Base-by-base conservation (phyloP, 2,329 filamentous ascomycete species). In the Neonectria ditissima region DNA sequence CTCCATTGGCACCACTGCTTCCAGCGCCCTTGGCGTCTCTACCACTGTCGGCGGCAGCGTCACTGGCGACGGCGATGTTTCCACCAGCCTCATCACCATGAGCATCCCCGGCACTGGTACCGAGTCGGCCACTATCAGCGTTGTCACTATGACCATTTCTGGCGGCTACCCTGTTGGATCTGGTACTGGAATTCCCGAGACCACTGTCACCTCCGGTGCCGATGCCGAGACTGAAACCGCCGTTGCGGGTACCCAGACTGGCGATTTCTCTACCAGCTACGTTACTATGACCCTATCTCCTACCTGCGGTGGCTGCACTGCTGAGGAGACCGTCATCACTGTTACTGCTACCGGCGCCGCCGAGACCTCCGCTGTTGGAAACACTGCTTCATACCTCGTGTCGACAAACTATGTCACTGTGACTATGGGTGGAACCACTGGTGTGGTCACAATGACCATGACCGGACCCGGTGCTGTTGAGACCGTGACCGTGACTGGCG, bases 391-490 rank as follows among this genome's bases (percentile, higher is more conserved):
- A 18, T 30, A 47, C 2, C 41, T 45, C 16, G 59, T 57, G 5
- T 55, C 66, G 11, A 65, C 69, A 37, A 64, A 60, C 55, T 53
- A 63, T 10, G 55, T 73, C 20, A 69, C 67, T 20, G 52, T 63
- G 16, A 67, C 65, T 2, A 34, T 69, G 30, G 57, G 60, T 22
- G 60, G 53, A 44, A 52, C 45, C 34, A 65, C 65, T 32, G 65
- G 63, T 9, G 50, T 65, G 26, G 51, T 68, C 37, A 71, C 70
- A 41, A 45, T 67, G 45, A 71, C 70, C 1, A 26, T 67, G 30
- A 73, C 62, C 7, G 53, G 44, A 11, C 24, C 50, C 14, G 37
- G 30, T 4, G 59, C 26, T 2, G 43, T 66, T 13, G 61, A 64
- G 26, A 62, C 65, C 41, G 54, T 61, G 9, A 67, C 66, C 6